Conservation (phyloP, 768 basidiomycete genomes). For the Leccinum ochraceum region DNA sequence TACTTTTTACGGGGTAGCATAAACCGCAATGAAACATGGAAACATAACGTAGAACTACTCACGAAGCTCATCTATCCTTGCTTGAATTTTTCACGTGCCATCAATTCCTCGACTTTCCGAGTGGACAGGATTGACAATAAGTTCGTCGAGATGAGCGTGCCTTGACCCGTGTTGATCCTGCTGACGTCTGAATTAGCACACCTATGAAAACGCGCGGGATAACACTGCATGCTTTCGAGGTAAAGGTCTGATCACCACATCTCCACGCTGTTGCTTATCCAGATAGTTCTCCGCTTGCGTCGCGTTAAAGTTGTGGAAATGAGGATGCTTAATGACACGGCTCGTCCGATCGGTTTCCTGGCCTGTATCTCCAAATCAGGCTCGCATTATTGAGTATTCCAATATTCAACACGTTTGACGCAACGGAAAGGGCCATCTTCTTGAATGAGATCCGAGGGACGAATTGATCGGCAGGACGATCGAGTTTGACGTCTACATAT, state of each 20-base stretch:
- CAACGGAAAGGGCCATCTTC: conserved; percentile 67
- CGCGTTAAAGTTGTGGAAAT: conserved; percentile 95
- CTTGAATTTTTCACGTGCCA: conserved; percentile 95
- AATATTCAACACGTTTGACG: conserved; percentile 57
- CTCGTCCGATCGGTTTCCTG: conserved; percentile 78
- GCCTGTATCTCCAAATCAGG: conserved; percentile 72
- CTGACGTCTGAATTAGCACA: conserved; percentile 63
- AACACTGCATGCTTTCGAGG: conserved; percentile 63
- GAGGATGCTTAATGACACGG: conserved; percentile 94
- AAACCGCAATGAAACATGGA: neutral
- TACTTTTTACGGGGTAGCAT: conserved; percentile 54
- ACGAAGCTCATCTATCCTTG: conserved; percentile 87
- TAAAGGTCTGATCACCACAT: conserved; percentile 91
- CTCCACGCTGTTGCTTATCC: conserved; percentile 91
- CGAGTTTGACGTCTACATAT: too few relatives aligned
- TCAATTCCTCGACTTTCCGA: conserved; percentile 89
- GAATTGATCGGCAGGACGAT: conserved; percentile 84
- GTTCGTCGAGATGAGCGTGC: conserved; percentile 87
- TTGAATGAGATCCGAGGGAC: conserved; percentile 55
- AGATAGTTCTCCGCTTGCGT: conserved; percentile 87
- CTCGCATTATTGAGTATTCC: conserved; percentile 63
- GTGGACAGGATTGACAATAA: conserved; percentile 97
- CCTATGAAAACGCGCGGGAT: neutral
- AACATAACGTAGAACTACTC: conserved; percentile 35
- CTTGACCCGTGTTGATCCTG: conserved; percentile 75